phyloP scores from a whole-genome alignment of 331 rosid species.

The Acacia concinna region DNA sequence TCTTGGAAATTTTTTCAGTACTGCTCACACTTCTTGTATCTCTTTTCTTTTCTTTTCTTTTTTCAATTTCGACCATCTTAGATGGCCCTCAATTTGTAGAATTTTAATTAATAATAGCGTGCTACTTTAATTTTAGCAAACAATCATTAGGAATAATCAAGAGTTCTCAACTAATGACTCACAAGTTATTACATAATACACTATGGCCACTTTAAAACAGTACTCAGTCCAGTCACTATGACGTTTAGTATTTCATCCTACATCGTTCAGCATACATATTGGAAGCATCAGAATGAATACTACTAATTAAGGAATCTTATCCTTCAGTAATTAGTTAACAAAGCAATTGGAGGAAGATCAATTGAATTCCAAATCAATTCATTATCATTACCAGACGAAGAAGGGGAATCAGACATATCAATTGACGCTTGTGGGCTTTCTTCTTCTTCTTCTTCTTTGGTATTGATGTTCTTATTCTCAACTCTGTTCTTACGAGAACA shows the following conservation, averaged over 20 bases:
- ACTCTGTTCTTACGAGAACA: conserved; percentile 42
- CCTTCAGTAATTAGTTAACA: conserved; percentile 44
- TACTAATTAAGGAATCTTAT: not conserved
- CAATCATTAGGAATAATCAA: not conserved
- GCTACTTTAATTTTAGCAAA: not conserved
- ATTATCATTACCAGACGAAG: conserved; percentile 42
- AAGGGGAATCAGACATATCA: conserved; percentile 27
- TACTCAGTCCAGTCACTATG: not conserved
- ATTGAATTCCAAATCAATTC: conserved; percentile 74
- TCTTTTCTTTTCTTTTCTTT: too few species aligned
- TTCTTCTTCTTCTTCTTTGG: conserved; percentile 48
- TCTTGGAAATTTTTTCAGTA: not conserved
- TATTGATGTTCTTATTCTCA: conserved; percentile 22
- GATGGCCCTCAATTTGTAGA: not conserved
- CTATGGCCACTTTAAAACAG: not conserved
- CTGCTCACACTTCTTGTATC: not conserved
- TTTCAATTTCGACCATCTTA: too few species aligned
- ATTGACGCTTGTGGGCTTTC: conserved; percentile 32
- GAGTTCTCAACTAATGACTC: not conserved
- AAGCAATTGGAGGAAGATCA: conserved; percentile 70
- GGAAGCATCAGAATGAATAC: not conserved
- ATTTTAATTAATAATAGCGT: not conserved
- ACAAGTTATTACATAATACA: not conserved
- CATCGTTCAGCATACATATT: not conserved
- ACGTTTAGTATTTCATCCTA: not conserved